Evolutionary conservation across 192 early-diverging fungal genomes (phyloP).

Genomic region (Rhizoclosmatium globosum): DNA sequence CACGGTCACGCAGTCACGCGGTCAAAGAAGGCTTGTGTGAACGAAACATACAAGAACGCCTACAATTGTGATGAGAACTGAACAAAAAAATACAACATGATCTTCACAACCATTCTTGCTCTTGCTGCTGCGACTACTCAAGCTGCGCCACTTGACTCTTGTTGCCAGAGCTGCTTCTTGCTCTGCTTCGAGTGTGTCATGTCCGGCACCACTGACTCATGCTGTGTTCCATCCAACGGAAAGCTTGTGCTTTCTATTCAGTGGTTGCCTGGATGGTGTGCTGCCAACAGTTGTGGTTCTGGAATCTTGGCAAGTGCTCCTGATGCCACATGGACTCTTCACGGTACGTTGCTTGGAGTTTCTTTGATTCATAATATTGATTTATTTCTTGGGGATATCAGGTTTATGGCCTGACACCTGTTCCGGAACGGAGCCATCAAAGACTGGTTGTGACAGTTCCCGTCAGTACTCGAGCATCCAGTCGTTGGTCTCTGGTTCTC

Average conservation of each 20-base stretch:
- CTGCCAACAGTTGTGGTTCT: background rate
- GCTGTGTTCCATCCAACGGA: constrained; percentile 13
- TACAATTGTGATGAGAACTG: too few relatives aligned
- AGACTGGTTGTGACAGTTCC: background rate
- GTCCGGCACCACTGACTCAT: background rate
- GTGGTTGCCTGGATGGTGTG: constrained; percentile 14
- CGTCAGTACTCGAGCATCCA: background rate
- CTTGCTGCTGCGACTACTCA: too few relatives aligned
- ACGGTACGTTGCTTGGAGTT: background rate
- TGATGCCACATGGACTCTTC: background rate
- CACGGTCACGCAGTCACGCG: too few relatives aligned
- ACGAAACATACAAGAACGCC: too few relatives aligned
- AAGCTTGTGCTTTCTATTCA: constrained; percentile 8
- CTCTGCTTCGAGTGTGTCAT: background rate
- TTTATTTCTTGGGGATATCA: background rate
- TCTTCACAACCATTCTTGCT: too few relatives aligned
- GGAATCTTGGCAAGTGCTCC: background rate
- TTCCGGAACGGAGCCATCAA: background rate
- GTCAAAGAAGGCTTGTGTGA: too few relatives aligned
- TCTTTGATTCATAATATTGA: background rate
- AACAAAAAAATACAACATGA: too few relatives aligned
- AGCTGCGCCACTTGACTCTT: background rate
- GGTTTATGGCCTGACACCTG: background rate
- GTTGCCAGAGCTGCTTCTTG: background rate
- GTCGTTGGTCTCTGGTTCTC: background rate